A percentile compares a stretch with the other conserved stretches of the same genome.
Evolutionary conservation across 306 rosid species (phyloP).

Genomic region (Inga leiocalycina): DNA sequence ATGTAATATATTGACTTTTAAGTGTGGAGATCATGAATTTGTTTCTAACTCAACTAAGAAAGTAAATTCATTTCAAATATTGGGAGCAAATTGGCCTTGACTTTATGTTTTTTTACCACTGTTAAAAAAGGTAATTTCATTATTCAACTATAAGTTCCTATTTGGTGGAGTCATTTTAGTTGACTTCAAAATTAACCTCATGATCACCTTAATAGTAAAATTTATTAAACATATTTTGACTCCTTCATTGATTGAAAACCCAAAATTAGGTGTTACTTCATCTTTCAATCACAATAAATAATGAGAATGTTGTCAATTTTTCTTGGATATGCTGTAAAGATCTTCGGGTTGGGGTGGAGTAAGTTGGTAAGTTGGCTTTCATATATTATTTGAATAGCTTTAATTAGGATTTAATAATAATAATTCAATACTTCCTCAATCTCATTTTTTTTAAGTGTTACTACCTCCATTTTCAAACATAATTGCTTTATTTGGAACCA

Average conservation of each 20-base stretch:
- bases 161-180: background rate
- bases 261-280: constrained; percentile 9
- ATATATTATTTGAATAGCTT: constrained; percentile 22
- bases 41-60: background rate
- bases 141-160: background rate
- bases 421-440: background rate
- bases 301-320: constrained; percentile 35
- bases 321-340: constrained; percentile 38
- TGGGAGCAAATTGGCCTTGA: background rate
- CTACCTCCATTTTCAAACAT: background rate
- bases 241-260: background rate
- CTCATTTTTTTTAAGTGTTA: background rate
- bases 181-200: background rate
- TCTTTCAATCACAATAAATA: constrained; percentile 23
- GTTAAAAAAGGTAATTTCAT: background rate
- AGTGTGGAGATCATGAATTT: background rate
- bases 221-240: constrained; percentile 15
- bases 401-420: background rate
- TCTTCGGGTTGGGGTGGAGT: constrained; percentile 16
- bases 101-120: background rate
- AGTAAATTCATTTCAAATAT: background rate
- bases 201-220: constrained; percentile 23
- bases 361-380: constrained; percentile 33
- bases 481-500: background rate
- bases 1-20: background rate